phyloP scores from a whole-genome alignment of 2,329 filamentous ascomycete species.

The Penicillium frequentans region DNA sequence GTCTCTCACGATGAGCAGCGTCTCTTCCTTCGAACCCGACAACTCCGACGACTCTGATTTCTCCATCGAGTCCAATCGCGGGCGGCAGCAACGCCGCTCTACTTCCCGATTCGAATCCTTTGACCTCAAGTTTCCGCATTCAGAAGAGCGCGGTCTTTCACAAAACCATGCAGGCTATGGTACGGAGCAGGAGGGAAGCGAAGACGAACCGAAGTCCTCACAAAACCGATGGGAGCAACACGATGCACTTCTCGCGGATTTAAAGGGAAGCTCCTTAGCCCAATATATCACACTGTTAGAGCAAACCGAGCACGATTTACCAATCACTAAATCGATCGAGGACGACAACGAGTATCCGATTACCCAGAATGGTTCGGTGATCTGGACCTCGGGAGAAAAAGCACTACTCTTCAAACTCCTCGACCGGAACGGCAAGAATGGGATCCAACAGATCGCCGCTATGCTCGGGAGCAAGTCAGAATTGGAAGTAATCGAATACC shows the following conservation, averaged over 20 bases:
- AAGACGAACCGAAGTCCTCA: not conserved
- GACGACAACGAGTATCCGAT: constrained; percentile 29
- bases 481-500: constrained; percentile 70
- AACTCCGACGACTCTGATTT: constrained; percentile 30
- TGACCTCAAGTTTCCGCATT: not conserved
- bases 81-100: constrained; percentile 7
- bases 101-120: not conserved
- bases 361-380: constrained; percentile 66
- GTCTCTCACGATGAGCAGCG: constrained; percentile 39
- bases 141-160: not conserved
- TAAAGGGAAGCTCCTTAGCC: constrained; percentile 49
- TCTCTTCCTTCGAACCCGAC: constrained; percentile 33
- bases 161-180: not conserved
- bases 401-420: constrained; percentile 66
- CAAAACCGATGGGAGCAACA: constrained; percentile 5
- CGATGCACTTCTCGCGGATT: constrained; percentile 4
- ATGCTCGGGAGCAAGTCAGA: constrained; percentile 70
- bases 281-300: constrained; percentile 56
- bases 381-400: constrained; percentile 74
- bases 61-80: constrained; percentile 14
- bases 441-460: constrained; percentile 62
- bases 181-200: not conserved
- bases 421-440: constrained; percentile 61
- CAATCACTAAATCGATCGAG: constrained; percentile 5
- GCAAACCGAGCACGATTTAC: constrained; percentile 50